Evolutionary conservation across 306 rosid genomes (phyloP).

Genomic region (Ammopiptanthus mongolicus): DNA sequence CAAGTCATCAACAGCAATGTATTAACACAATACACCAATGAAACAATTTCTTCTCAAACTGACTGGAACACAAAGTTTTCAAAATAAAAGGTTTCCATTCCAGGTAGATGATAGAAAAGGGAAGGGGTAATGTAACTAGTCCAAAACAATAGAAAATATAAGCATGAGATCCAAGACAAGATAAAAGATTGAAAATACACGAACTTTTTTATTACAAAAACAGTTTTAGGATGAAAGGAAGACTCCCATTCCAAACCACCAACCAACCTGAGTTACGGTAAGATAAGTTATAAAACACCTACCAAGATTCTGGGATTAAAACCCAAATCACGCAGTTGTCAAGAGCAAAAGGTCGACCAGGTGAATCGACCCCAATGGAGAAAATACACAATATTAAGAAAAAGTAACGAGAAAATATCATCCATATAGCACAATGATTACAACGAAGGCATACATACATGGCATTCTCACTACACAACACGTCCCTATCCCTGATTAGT

Average conservation of each 20-base stretch:
- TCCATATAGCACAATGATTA: neutral
- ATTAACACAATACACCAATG: neutral
- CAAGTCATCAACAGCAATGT: slow-evolving; percentile 1
- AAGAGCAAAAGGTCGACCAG: neutral
- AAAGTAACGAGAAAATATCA: neutral
- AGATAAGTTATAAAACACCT: neutral
- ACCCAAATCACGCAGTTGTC: neutral
- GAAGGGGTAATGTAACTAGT: neutral
- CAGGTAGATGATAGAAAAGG: neutral
- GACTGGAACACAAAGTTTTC: neutral
- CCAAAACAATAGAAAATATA: neutral
- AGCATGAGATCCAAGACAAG: neutral
- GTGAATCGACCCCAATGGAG: neutral
- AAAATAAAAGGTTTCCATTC: neutral
- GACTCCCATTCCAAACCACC: neutral
- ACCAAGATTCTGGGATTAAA: neutral
- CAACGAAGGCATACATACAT: neutral
- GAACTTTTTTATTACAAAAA: no score
- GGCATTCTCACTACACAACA: neutral
- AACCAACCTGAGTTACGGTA: neutral
- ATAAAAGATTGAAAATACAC: neutral
- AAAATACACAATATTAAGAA: neutral
- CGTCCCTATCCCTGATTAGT: neutral
- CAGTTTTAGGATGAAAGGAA: no score
- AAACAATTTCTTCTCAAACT: neutral